phyloP scores from a whole-genome alignment of 2,329 filamentous ascomycete genomes.

The Xylariaceae sp. region DNA sequence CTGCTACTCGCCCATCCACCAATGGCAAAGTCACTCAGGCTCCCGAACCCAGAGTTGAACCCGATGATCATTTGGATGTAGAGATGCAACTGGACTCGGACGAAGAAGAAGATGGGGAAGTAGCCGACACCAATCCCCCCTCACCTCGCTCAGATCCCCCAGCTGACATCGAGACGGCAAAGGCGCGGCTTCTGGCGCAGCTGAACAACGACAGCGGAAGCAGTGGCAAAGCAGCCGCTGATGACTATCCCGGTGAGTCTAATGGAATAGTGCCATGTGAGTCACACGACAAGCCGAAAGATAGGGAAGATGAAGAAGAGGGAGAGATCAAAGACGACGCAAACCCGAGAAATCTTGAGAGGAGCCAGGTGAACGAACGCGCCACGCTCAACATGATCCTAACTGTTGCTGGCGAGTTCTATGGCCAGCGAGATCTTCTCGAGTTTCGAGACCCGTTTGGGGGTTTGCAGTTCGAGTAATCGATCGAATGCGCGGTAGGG shows the following conservation, averaged over 20 bases:
- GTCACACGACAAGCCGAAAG: not conserved
- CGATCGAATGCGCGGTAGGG: not conserved
- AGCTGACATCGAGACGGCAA: conserved; percentile 44
- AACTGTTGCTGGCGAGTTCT: conserved; percentile 81
- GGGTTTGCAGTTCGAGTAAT: conserved; percentile 14
- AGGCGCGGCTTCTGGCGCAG: conserved; percentile 44
- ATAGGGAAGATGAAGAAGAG: conserved; percentile 2
- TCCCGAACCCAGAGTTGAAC: conserved; percentile 41
- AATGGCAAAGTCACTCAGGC: conserved; percentile 17
- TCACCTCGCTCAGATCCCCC: conserved; percentile 18
- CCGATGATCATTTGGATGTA: conserved; percentile 34
- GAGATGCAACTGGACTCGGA: conserved; percentile 32
- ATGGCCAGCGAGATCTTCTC: conserved; percentile 82
- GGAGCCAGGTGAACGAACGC: conserved; percentile 49
- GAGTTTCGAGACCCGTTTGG: conserved; percentile 65
- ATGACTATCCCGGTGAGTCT: not conserved
- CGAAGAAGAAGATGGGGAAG: conserved; percentile 37
- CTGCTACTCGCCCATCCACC: not conserved
- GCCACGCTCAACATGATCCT: conserved; percentile 91
- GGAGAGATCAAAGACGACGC: conserved; percentile 23
- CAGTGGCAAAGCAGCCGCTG: not conserved
- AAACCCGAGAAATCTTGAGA: conserved; percentile 22
- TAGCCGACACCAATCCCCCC: conserved; percentile 29
- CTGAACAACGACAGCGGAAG: conserved; percentile 30
- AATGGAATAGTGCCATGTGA: not conserved